phyloP scores from a whole-genome alignment of 129 eudicot species.

The Tanacetum coccineum region DNA sequence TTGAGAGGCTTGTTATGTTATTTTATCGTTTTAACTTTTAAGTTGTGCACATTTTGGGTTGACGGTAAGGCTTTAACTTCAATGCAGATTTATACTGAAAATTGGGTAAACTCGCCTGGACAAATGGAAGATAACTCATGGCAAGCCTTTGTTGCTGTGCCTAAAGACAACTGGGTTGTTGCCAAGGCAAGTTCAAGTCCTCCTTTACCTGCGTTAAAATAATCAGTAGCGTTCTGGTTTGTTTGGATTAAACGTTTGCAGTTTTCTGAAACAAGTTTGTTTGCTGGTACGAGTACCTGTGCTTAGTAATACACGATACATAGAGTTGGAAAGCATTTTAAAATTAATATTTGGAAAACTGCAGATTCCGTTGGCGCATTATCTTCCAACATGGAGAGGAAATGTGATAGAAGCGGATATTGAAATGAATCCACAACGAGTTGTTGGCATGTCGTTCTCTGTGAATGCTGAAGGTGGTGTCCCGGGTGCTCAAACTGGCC shows the following conservation, averaged over 20 bases:
- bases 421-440: constrained; percentile 88
- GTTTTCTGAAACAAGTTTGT: too few species aligned
- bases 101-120: constrained; percentile 96
- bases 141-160: constrained; percentile 92
- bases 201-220: background rate
- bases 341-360: background rate
- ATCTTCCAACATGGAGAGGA: constrained; percentile 92
- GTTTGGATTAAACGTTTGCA: too few species aligned
- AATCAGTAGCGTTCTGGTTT: background rate
- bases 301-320: too few species aligned
- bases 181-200: constrained; percentile 58
- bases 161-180: constrained; percentile 81
- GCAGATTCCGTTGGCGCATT: constrained; percentile 89
- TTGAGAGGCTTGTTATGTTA: constrained; percentile 1
- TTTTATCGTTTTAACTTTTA: background rate
- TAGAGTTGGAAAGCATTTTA: background rate
- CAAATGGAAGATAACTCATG: constrained; percentile 97
- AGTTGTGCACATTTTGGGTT: background rate
- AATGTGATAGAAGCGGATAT: constrained; percentile 63
- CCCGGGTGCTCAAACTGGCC: constrained; percentile 80
- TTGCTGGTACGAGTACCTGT: too few species aligned
- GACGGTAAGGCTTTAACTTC: constrained; percentile 9
- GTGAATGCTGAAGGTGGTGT: constrained; percentile 86
- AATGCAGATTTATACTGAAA: constrained; percentile 87
- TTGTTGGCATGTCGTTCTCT: constrained; percentile 85